phyloP scores from a whole-genome alignment of 148 eudicot species.

The Talinum fruticosum region DNA sequence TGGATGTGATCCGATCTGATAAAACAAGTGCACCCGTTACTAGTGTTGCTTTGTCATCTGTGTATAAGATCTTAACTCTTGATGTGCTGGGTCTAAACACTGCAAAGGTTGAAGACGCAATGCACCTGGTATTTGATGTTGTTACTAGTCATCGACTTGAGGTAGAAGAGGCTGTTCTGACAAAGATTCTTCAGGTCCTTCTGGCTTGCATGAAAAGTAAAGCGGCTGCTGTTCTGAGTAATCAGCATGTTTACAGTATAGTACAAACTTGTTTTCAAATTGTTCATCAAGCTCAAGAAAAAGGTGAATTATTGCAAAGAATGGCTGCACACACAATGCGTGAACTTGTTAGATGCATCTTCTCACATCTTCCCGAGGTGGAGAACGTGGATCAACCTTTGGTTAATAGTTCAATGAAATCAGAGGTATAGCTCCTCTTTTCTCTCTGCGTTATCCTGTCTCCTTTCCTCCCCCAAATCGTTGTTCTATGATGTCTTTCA shows the following conservation, averaged over 20 bases:
- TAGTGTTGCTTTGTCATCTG: constrained; percentile 85
- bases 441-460: background rate
- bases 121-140: constrained; percentile 84
- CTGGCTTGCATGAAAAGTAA: constrained; percentile 88
- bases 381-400: constrained; percentile 31
- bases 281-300: constrained; percentile 86
- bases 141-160: constrained; percentile 90
- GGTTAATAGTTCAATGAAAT: constrained; percentile 26
- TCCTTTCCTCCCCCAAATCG: too few relatives aligned
- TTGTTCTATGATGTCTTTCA: background rate
- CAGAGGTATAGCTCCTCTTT: constrained; percentile 43
- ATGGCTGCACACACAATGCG: constrained; percentile 89
- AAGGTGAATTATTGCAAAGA: constrained; percentile 86
- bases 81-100: constrained; percentile 64
- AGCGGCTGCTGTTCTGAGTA: constrained; percentile 67
- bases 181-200: constrained; percentile 91
- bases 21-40: constrained; percentile 95
- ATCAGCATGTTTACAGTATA: constrained; percentile 90
- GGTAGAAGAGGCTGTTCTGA: constrained; percentile 89
- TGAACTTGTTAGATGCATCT: constrained; percentile 80
- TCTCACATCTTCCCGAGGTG: constrained; percentile 57
- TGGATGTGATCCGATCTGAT: constrained; percentile 86
- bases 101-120: constrained; percentile 67
- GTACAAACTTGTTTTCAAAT: constrained; percentile 82
- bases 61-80: constrained; percentile 76